phyloP scores from a whole-genome alignment of 257 asterid genomes.

The Solanum virginianum region DNA sequence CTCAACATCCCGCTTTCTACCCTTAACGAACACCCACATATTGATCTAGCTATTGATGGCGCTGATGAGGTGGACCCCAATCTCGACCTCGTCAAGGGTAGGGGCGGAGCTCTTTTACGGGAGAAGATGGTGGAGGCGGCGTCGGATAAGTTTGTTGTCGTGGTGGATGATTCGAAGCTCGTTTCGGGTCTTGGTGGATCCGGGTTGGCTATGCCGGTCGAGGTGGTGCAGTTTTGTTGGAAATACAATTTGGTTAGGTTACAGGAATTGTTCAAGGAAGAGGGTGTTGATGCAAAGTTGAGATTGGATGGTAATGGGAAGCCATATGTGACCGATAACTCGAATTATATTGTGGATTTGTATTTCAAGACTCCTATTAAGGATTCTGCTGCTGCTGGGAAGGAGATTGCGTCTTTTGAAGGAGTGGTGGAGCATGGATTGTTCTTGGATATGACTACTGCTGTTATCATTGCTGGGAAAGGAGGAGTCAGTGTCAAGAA shows the following conservation, averaged over 20 bases:
- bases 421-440: slow-evolving; percentile 79
- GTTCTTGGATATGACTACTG: slow-evolving; percentile 51
- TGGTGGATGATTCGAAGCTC: slow-evolving; percentile 74
- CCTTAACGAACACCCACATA: slow-evolving; percentile 52
- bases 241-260: slow-evolving; percentile 51
- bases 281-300: slow-evolving; percentile 65
- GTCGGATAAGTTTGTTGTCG: slow-evolving; percentile 69
- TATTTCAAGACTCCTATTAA: slow-evolving; percentile 76
- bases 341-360: slow-evolving; percentile 82
- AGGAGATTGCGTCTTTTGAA: slow-evolving; percentile 60
- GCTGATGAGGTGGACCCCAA: slow-evolving; percentile 91
- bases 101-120: slow-evolving; percentile 83
- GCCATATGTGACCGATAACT: slow-evolving; percentile 81
- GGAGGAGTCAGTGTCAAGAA: slow-evolving; percentile 48
- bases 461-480: slow-evolving; percentile 71
- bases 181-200: slow-evolving; percentile 81
- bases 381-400: slow-evolving; percentile 61
- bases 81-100: slow-evolving; percentile 88
- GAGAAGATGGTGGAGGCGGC: slow-evolving; percentile 99
- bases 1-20: slow-evolving; percentile 56
- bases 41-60: slow-evolving; percentile 81
- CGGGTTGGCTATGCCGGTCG: slow-evolving; percentile 92
- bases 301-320: slow-evolving; percentile 58
- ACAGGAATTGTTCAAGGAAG: slow-evolving; percentile 54
- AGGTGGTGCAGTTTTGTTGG: slow-evolving; percentile 93